These are phyloP conservation scores for Colletotrichum caudatum DNA, from an alignment of 2,329 filamentous ascomycete species.

Conservation along the genomic window DNA sequence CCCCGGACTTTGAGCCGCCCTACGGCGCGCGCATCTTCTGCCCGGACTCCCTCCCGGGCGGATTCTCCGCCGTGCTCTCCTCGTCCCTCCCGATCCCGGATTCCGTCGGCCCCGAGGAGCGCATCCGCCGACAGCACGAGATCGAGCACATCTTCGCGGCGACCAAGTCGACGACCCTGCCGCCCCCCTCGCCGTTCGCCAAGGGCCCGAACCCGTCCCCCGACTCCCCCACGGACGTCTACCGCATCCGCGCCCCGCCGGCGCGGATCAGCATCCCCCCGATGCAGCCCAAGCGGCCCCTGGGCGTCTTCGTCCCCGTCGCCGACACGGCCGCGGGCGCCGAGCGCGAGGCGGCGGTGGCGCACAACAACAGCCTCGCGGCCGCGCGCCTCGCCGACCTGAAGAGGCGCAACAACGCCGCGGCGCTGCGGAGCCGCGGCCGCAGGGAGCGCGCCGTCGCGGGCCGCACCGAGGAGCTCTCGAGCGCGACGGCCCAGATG, in stretches of 20 bases:
- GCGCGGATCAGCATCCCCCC: constrained; percentile 39
- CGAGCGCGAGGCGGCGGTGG: constrained; percentile 23
- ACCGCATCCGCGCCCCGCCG: constrained; percentile 9
- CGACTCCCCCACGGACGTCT: background rate
- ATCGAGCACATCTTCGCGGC: constrained; percentile 44
- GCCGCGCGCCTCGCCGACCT: constrained; percentile 46
- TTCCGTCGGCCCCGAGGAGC: constrained; percentile 40
- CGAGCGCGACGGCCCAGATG: constrained; percentile 35
- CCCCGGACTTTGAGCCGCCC: constrained; percentile 8
- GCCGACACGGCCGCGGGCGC: constrained; percentile 35
- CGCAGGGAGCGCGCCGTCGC: constrained; percentile 16
- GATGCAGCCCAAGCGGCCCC: constrained; percentile 46
- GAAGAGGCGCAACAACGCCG: constrained; percentile 53
- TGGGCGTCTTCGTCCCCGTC: constrained; percentile 43
- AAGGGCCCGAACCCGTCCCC: background rate
- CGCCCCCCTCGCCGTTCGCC: constrained; percentile 44
- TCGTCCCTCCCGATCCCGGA: constrained; percentile 44
- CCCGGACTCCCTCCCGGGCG: background rate
- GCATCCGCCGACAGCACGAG: constrained; percentile 40
- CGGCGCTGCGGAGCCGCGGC: constrained; percentile 53
- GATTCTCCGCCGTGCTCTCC: constrained; percentile 40
- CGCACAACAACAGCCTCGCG: constrained; percentile 47
- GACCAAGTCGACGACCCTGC: constrained; percentile 47
- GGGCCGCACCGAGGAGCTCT: constrained; percentile 47
- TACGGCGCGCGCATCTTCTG: constrained; percentile 1